Base-by-base conservation (phyloP, 805 yeast species). In the Lachancea fermentati region DNA sequence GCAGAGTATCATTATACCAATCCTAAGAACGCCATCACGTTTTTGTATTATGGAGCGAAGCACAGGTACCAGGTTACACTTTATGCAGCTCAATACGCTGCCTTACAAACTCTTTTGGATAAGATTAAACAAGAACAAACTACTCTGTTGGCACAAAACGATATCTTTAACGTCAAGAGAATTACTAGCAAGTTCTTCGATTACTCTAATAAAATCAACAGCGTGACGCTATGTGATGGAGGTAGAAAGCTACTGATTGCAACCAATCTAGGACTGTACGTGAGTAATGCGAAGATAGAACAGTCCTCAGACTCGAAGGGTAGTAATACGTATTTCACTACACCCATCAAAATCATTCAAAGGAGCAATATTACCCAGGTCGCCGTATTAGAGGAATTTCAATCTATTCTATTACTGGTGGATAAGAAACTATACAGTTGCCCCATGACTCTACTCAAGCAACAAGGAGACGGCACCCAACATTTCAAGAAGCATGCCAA, bases 211-310 rank as follows among this genome's bases (percentile, higher is more conserved):
- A 76, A 83, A 45, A 85, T 91, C 52, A 88, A 86, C 57, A 88
- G 97, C 68, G 91, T 88, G 19, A 88, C 85, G 30, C 95, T 96
- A 25, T 83, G 85, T 60, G 95, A 93, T 57, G 96, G 96, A 39
- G 97, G 97, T 15, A 76, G 95, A 48, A 85, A 89, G 57, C 66
- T 89, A 48, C 61, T 93, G 26, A 89, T 85, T 55, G 97, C 97
- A 32, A 88, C 97, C 0, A 95, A 87, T 57, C 73, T 82, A 1
- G 97, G 98, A 4, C 79, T 93, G 2, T 93, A 83, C 70, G 76
- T 87, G 34, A 78, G 93, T 33, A 87, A 87, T 32, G 76, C 81
- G 34, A 72, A 74, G 43, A 55, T 70, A 37, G 54, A 63, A 37
- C 54, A 57, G 34, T 75, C 72, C n/a, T 60, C 75, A 32, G 75